A percentile compares a stretch with the other conserved stretches of the same genome.
These are phyloP conservation scores for Fusarium sublunatum DNA, from an alignment of 2,329 filamentous ascomycete genomes.

Conservation along the genomic window DNA sequence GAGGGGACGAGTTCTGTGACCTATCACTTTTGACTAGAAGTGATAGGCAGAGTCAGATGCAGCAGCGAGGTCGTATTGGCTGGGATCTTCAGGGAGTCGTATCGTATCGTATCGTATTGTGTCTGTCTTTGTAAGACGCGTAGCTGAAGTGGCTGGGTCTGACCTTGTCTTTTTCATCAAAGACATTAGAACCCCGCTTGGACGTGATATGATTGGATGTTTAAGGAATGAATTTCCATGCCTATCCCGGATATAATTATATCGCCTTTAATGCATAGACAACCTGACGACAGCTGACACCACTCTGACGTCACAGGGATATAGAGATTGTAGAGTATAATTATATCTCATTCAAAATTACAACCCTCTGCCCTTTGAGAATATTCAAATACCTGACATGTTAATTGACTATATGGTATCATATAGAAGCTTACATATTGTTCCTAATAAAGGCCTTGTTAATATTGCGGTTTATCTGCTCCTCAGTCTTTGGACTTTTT, in stretches of 20 bases:
- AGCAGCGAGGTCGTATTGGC: neutral
- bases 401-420: no score
- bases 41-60: neutral
- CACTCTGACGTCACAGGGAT: no score
- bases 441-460: constrained; percentile 15
- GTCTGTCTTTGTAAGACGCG: neutral
- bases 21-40: constrained; percentile 1
- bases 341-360: neutral
- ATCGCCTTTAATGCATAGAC: constrained; percentile 1
- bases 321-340: neutral
- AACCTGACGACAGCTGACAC: no score
- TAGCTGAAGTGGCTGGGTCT: neutral
- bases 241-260: neutral
- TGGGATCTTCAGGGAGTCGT: neutral
- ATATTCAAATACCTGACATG: no score
- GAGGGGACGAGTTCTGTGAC: neutral
- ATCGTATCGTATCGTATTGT: neutral
- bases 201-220: neutral
- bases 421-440: neutral
- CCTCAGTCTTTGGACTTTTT: constrained; percentile 4
- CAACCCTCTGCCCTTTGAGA: neutral
- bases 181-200: neutral
- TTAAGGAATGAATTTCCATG: neutral
- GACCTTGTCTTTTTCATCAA: neutral
- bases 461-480: constrained; percentile 14